Base-by-base conservation (phyloP, 129 eudicot species). In the Scalesia atractyloides region DNA sequence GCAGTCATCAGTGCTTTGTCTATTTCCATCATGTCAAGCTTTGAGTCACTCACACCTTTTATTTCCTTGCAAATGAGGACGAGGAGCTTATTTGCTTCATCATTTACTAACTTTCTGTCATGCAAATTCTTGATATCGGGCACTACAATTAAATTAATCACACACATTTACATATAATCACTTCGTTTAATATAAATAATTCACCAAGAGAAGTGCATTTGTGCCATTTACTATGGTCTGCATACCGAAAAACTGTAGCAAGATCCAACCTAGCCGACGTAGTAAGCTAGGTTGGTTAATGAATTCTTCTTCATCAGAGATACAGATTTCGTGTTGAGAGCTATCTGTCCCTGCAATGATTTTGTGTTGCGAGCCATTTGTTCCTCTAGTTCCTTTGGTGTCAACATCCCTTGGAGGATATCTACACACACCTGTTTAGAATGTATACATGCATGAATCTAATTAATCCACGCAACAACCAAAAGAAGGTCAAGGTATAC, bases 341-440 rank as follows among this genome's bases (percentile, higher is more conserved):
- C 0, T 12, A 8, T 41, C 2, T 41, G 46, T 7, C 10, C 44
- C 44, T 39, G 0, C 44, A 8, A 8, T 39, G 44, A 39, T 39
- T 39, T 5, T 1, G 9, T 39, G 44, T 39, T 39, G 64, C 8
- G 51, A 44, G 20, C 1, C 66, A 36, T 49, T 24, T 26, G 30
- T 19, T 10, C 14, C 51, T 47, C 62, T 47, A 9, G 64, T 60
- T 70, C 57, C 30, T 24, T 24, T 53, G 18, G 41, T 34, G 9
- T 63, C 64, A 39, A 26, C 66, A 34, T 73, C 84, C 84, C 84
- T 68, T 19, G 84, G 82, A 20, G 88, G 68, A 80, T 80, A 84
- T 66, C 80, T 52, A 9, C 77, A 57, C 51, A 80, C 88, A 69
- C 76, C 88, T 84, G 9, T 49, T n/a, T 39, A 9, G 43, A 66